Evolutionary conservation across 1,139 yeast genomes (phyloP).

Genomic region (Hyphopichia fennica): DNA sequence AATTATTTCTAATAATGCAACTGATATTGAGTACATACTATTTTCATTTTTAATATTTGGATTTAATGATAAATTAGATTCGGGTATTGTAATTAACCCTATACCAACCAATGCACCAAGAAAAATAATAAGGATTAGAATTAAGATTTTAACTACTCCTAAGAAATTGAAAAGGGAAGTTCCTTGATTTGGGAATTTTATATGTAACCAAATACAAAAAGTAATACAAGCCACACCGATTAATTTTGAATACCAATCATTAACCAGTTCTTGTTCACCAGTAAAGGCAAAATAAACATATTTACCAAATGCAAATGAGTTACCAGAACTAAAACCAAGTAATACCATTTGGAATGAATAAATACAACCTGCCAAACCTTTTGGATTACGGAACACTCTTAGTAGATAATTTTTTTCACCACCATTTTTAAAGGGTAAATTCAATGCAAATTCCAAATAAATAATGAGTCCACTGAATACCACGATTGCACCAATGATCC

Average conservation of each 20-base stretch:
- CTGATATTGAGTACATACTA: slow-evolving; percentile 36
- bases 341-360: slow-evolving; percentile 50
- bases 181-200: slow-evolving; percentile 39
- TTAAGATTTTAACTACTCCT: slow-evolving; percentile 43
- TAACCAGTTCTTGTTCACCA: slow-evolving; percentile 17
- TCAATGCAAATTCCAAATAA: slow-evolving; percentile 48
- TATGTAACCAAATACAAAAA: slow-evolving; percentile 41
- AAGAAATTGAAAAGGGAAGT: slow-evolving; percentile 43
- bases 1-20: slow-evolving; percentile 42
- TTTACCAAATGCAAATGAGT: slow-evolving; percentile 52
- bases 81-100: slow-evolving; percentile 22
- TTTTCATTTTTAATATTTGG: slow-evolving; percentile 13
- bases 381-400: slow-evolving; percentile 36
- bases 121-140: slow-evolving; percentile 37
- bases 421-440: slow-evolving; percentile 47
- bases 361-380: slow-evolving; percentile 40
- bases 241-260: slow-evolving; percentile 31
- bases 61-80: slow-evolving; percentile 22
- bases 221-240: slow-evolving; percentile 48
- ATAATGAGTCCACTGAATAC: slow-evolving; percentile 49
- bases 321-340: slow-evolving; percentile 52
- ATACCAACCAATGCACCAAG: slow-evolving; percentile 34
- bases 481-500: slow-evolving; percentile 46
- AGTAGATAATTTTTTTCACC: slow-evolving; percentile 54
- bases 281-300: slow-evolving; percentile 42